Evolutionary conservation across 2,329 filamentous ascomycete genomes (phyloP), one percentile per base, ranked within the genome.

Genomic region (Trichoderma sp.): DNA sequence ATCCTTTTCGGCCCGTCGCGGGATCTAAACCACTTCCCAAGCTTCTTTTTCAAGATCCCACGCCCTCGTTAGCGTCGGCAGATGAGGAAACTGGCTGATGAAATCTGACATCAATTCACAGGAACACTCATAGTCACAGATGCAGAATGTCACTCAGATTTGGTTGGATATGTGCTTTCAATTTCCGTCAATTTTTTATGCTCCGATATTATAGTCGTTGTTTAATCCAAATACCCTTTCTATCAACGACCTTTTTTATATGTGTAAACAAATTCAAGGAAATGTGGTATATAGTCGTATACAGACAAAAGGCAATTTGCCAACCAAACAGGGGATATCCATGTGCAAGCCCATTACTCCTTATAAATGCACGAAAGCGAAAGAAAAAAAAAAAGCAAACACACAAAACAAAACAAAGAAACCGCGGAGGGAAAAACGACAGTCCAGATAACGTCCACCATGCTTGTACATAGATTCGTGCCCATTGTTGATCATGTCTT

Each of bases 401-500:
- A 33, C 31, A 27, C 18, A 33, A 67, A 24, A 50, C 24, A 50
- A 50, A 50, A 50, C 24, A 50, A 50, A 50, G 24, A 50, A 50
- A 64, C 62, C n/a, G 27, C 41, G 16, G 11, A 27, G 38, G 16
- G 7, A 45, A 45, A 31, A 35, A 41, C 31, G 45, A 74, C 31
- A 74, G 71, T 59, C 71, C 71, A 45, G 53, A 45, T 53, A 64
- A 33, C 29, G 59, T 72, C 69, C 69, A 72, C 59, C 69, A 72
- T 72, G 59, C 69, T 64, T 72, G 59, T 72, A 29, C 69, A 72
- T 72, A 72, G 69, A 72, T 64, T 72, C 69, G 62, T 72, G 45
- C 56, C 59, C 69, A 35, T 72, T 72, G 69, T 72, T 72, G 69
- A 64, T 72, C 69, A 31, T 74, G 50, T 35, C 63, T 65, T 65